These are phyloP conservation scores for Ceratobasidium sp. DNA, from an alignment of 1,284 basidiomycete species.

Conservation along the genomic window DNA sequence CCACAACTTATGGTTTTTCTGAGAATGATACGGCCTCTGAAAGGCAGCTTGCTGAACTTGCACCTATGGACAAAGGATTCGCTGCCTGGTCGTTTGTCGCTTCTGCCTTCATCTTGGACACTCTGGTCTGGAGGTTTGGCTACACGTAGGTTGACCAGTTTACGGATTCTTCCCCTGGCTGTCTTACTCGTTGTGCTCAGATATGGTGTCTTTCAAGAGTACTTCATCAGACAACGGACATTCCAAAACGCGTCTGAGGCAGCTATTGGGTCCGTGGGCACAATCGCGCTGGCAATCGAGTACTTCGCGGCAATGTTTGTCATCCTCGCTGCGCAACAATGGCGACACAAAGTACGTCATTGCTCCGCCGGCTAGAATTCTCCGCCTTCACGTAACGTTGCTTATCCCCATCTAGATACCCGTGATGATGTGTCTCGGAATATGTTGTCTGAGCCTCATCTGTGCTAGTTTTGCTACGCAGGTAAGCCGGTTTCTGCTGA, in stretches of 20 bases:
- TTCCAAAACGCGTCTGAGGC: slow-evolving; percentile 40
- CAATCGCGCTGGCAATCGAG: slow-evolving; percentile 42
- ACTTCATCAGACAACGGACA: slow-evolving; percentile 49
- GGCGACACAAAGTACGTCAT: slow-evolving; percentile 32
- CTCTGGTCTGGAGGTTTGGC: slow-evolving; percentile 42
- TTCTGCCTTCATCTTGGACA: slow-evolving; percentile 34
- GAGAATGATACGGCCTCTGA: not conserved
- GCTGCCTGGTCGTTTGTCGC: slow-evolving; percentile 40
- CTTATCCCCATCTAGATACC: slow-evolving; percentile 19
- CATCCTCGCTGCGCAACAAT: slow-evolving; percentile 41
- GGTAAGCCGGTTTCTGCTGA: not conserved
- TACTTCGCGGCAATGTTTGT: slow-evolving; percentile 43
- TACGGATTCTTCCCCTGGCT: not conserved
- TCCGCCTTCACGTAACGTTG: slow-evolving; percentile 7
- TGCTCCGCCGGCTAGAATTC: not conserved
- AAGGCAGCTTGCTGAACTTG: slow-evolving; percentile 5
- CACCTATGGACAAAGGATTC: slow-evolving; percentile 44
- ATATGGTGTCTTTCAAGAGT: slow-evolving; percentile 53
- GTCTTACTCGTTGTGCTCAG: slow-evolving; percentile 29
- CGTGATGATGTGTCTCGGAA: slow-evolving; percentile 36
- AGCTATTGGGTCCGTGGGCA: slow-evolving; percentile 46
- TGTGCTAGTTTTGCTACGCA: slow-evolving; percentile 45
- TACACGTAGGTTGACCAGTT: slow-evolving; percentile 22
- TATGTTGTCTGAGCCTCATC: slow-evolving; percentile 41
- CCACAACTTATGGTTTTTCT: not conserved